Conservation (phyloP, 2,329 filamentous ascomycete species). For the Elsinoe necatrix region DNA sequence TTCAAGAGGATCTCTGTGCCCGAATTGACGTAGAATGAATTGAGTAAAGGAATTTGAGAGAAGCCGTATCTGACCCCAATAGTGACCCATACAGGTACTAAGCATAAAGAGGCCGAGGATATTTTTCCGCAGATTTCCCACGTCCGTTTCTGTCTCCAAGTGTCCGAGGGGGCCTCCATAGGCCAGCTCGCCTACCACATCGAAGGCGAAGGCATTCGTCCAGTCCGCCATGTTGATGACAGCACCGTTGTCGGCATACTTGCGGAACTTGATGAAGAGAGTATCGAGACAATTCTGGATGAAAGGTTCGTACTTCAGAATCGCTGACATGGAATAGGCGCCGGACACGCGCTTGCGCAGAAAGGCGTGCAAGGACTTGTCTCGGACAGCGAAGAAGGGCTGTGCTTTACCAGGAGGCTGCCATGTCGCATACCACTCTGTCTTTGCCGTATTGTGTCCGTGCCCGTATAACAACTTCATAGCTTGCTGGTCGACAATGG, state of each 20-base stretch:
- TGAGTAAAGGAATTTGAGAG: slow-evolving; percentile 15
- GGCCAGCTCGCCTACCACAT: slow-evolving; percentile 20
- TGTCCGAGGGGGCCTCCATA: slow-evolving; percentile 19
- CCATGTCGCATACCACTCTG: slow-evolving; percentile 11
- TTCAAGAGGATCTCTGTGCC: slow-evolving; percentile 8
- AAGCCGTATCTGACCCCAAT: slow-evolving; percentile 14
- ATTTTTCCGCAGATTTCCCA: background rate
- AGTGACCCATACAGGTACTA: slow-evolving; percentile 16
- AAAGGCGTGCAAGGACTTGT: slow-evolving; percentile 3
- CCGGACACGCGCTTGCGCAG: slow-evolving; percentile 18
- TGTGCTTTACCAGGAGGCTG: slow-evolving; percentile 5
- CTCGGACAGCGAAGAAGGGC: background rate
- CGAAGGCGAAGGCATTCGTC: slow-evolving; percentile 19
- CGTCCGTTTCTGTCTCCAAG: background rate
- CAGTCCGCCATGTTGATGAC: slow-evolving; percentile 22
- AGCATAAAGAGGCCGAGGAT: background rate
- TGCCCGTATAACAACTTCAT: slow-evolving; percentile 33
- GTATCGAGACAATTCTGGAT: slow-evolving; percentile 29
- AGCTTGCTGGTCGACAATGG: slow-evolving; percentile 25
- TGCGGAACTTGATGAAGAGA: slow-evolving; percentile 21
- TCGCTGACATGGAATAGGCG: slow-evolving; percentile 37
- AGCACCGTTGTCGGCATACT: slow-evolving; percentile 17
- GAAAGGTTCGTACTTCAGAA: slow-evolving; percentile 33
- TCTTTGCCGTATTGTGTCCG: slow-evolving; percentile 25
- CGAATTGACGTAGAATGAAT: background rate